phyloP scores from a whole-genome alignment of 1,284 basidiomycete genomes.

The Leucoagaricus sp. region DNA sequence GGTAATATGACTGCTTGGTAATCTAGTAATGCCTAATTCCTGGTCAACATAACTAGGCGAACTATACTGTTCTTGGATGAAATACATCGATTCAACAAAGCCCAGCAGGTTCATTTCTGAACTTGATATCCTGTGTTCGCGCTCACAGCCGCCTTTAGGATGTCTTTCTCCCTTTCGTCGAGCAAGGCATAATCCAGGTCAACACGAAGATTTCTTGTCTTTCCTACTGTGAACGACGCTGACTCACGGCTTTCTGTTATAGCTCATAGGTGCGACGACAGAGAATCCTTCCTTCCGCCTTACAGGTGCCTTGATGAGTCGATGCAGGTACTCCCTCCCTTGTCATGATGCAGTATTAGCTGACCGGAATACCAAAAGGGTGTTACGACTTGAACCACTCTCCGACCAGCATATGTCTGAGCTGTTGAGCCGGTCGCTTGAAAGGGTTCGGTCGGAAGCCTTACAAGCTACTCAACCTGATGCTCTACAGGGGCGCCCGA shows the following conservation, averaged over 20 bases:
- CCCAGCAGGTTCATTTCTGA: constrained; percentile 65
- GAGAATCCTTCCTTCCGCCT: constrained; percentile 92
- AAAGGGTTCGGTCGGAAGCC: constrained; percentile 24
- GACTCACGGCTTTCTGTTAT: neutral
- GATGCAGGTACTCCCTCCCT: constrained; percentile 60
- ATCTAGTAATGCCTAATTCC: neutral
- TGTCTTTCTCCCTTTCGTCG: constrained; percentile 79
- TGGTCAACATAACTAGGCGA: constrained; percentile 37
- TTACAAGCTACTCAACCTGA: neutral
- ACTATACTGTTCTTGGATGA: constrained; percentile 86
- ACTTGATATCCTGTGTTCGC: neutral
- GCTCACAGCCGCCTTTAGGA: constrained; percentile 46
- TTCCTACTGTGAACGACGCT: neutral
- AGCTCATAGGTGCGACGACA: constrained; percentile 88
- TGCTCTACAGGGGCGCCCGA: neutral
- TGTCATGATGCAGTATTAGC: neutral
- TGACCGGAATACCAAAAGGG: constrained; percentile 36
- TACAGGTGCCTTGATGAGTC: constrained; percentile 75
- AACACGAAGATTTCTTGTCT: no score
- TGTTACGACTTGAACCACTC: constrained; percentile 65
- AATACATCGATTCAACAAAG: constrained; percentile 86
- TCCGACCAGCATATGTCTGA: constrained; percentile 56
- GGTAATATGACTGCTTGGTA: constrained; percentile 35
- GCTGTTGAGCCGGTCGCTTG: constrained; percentile 54
- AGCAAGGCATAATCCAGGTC: constrained; percentile 77